Evolutionary conservation across 129 eudicot genomes (phyloP).

Genomic region (Cynara cardunculus): DNA sequence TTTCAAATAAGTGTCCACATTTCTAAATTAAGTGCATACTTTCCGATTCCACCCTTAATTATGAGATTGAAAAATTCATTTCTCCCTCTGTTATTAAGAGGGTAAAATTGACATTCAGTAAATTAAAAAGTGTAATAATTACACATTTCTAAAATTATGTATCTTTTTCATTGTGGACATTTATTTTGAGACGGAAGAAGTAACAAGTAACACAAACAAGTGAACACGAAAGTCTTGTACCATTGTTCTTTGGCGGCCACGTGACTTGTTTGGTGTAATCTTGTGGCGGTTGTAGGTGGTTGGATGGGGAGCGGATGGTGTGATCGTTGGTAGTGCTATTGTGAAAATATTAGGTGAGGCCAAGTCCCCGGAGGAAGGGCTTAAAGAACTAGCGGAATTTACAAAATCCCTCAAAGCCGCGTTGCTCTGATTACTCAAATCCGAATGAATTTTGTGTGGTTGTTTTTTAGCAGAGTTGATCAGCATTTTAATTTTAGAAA

Average conservation of each 20-base stretch:
- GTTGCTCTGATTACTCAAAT: constrained; percentile 30
- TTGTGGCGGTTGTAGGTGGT: constrained; percentile 48
- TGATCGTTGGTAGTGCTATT: constrained; percentile 94
- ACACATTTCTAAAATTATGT: neutral
- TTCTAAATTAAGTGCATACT: neutral
- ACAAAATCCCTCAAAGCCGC: constrained; percentile 70
- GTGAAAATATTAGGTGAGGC: constrained; percentile 87
- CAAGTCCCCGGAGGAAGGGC: constrained; percentile 77
- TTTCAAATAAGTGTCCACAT: neutral
- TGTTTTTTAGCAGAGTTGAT: neutral
- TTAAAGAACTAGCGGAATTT: constrained; percentile 56
- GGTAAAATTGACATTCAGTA: neutral
- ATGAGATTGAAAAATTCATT: neutral
- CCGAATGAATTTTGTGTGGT: neutral
- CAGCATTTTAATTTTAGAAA: neutral
- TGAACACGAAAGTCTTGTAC: neutral
- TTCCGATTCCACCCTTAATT: neutral
- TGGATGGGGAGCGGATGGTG: constrained; percentile 99
- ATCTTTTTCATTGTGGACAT: neutral
- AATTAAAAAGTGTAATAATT: neutral
- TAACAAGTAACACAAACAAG: neutral
- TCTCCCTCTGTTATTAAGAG: neutral
- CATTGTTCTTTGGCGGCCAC: neutral
- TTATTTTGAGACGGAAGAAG: neutral
- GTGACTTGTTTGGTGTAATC: neutral